phyloP scores from a whole-genome alignment of 2,329 filamentous ascomycete genomes.

The Orbilia javanica region DNA sequence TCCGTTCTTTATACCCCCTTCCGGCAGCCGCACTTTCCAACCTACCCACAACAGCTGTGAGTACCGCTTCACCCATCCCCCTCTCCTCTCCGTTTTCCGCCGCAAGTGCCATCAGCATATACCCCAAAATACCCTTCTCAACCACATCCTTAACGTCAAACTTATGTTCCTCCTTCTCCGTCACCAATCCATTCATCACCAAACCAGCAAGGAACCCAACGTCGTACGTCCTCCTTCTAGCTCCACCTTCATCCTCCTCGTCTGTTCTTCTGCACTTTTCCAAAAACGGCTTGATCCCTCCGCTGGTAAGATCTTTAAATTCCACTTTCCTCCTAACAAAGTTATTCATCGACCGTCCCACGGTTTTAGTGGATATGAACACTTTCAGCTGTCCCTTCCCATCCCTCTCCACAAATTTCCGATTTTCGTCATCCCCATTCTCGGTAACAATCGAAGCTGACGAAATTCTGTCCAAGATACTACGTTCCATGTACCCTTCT shows the following conservation, averaged over 20 bases:
- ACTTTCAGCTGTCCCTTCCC: constrained; percentile 58
- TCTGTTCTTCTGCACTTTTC: constrained; percentile 8
- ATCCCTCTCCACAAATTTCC: constrained; percentile 56
- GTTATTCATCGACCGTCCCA: constrained; percentile 55
- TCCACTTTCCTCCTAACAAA: constrained; percentile 39
- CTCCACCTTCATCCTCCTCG: constrained; percentile 9
- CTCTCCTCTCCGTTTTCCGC: constrained; percentile 55
- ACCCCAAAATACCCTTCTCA: constrained; percentile 59
- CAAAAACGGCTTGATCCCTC: constrained; percentile 27
- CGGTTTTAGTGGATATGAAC: constrained; percentile 48
- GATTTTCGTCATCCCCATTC: constrained; percentile 3
- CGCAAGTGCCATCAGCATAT: constrained; percentile 59
- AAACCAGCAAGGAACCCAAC: constrained; percentile 29
- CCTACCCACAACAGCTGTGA: constrained; percentile 54
- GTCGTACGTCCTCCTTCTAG: constrained; percentile 21
- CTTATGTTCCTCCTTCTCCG: constrained; percentile 35
- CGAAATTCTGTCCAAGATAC: constrained; percentile 33
- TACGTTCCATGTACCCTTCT: constrained; percentile 59
- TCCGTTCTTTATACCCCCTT: constrained; percentile 59
- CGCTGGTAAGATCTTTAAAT: constrained; percentile 1
- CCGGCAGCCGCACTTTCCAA: constrained; percentile 47
- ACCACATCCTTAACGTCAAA: constrained; percentile 59
- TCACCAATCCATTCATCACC: constrained; percentile 32
- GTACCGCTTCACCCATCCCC: constrained; percentile 58
- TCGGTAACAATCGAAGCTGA: background rate